These are phyloP conservation scores for Candida yuanshanica DNA, from an alignment of 805 yeast genomes.

Conservation along the genomic window DNA sequence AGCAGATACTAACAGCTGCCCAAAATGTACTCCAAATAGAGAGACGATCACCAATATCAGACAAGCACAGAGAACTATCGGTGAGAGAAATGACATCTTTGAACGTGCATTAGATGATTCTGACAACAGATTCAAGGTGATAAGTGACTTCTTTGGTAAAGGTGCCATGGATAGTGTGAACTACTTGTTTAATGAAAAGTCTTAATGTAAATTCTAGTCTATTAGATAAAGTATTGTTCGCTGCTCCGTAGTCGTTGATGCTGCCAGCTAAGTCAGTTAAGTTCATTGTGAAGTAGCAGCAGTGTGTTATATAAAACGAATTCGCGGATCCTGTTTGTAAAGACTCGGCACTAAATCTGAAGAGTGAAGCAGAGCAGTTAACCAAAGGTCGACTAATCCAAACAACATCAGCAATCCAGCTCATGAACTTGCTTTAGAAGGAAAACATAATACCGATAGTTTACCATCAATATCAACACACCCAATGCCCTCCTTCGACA, in stretches of 20 bases:
- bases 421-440: no score
- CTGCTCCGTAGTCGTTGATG: no score
- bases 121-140: slow-evolving; percentile 63
- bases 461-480: neutral
- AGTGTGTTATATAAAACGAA: neutral
- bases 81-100: slow-evolving; percentile 61
- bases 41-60: slow-evolving; percentile 59
- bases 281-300: no score
- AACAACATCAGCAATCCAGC: no score
- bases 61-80: slow-evolving; percentile 53
- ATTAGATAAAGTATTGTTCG: no score
- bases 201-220: neutral
- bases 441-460: neutral
- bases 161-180: slow-evolving; percentile 66
- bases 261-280: no score
- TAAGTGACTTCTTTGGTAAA: slow-evolving; percentile 78
- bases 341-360: no score
- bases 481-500: slow-evolving; percentile 12
- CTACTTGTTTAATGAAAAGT: slow-evolving; percentile 2
- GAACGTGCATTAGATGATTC: slow-evolving; percentile 44
- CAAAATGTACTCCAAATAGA: slow-evolving; percentile 66
- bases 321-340: no score
- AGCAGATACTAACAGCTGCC: slow-evolving; percentile 56
- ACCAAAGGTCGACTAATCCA: no score
- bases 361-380: no score